phyloP scores from a whole-genome alignment of 768 basidiomycete species.

The Fomitopsis serialis region DNA sequence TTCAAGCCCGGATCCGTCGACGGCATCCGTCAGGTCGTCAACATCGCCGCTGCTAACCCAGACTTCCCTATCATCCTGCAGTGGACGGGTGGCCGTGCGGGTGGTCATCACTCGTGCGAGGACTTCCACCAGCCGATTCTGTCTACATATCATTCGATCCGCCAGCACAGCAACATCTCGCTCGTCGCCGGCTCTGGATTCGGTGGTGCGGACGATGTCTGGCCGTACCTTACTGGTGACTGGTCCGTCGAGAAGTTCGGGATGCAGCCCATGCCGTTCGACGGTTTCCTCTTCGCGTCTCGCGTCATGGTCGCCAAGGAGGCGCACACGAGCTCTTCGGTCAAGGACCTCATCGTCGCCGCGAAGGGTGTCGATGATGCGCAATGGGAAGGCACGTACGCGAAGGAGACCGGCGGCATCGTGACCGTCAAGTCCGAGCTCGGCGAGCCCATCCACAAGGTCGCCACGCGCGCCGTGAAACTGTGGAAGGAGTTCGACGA shows the following conservation, averaged over 20 bases:
- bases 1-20: slow-evolving; percentile 99
- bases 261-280: slow-evolving; percentile 95
- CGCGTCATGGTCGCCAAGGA: slow-evolving; percentile 99
- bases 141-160: slow-evolving; percentile 84
- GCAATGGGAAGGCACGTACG: slow-evolving; percentile 93
- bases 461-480: slow-evolving; percentile 94
- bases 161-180: slow-evolving; percentile 81
- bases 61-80: slow-evolving; percentile 97
- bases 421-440: slow-evolving; percentile 96
- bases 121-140: slow-evolving; percentile 98
- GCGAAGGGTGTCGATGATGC: slow-evolving; percentile 88
- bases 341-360: slow-evolving; percentile 95
- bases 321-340: slow-evolving; percentile 88
- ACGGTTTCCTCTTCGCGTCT: slow-evolving; percentile 93
- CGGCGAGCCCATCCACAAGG: slow-evolving; percentile 98
- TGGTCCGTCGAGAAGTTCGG: slow-evolving; percentile 84
- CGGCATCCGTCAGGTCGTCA: slow-evolving; percentile 95
- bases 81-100: slow-evolving; percentile 99
- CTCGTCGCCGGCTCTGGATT: slow-evolving; percentile 95
- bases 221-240: slow-evolving; percentile 95
- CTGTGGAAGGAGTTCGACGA: slow-evolving; percentile 99
- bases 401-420: slow-evolving; percentile 91
- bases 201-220: slow-evolving; percentile 90
- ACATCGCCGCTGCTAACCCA: slow-evolving; percentile 89
- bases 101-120: slow-evolving; percentile 97